Evolutionary conservation across 108 stramenopile species (phyloP).

Genomic region (Pseudonitzschia multistriata): DNA sequence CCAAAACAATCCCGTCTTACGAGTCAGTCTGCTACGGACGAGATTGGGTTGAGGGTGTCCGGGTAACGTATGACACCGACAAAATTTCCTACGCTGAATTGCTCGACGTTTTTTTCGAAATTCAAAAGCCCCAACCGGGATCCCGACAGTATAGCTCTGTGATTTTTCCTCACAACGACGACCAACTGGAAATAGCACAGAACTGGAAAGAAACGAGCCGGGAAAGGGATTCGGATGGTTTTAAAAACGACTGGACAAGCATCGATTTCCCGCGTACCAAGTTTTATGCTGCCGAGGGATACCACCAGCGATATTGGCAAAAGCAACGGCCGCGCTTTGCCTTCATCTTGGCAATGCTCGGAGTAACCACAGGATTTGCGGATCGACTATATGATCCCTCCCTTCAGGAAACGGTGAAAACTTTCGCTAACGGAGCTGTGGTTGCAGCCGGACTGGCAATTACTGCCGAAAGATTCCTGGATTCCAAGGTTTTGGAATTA

Average conservation of each 20-base stretch:
- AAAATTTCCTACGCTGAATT: constrained; percentile 50
- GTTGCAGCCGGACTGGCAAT: constrained; percentile 26
- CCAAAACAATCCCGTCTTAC: constrained; percentile 50
- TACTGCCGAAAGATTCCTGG: constrained; percentile 37
- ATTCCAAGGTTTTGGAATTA: constrained; percentile 50
- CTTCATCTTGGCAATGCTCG: constrained; percentile 37
- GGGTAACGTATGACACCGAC: constrained; percentile 59
- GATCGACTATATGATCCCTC: constrained; percentile 18
- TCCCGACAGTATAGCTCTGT: constrained; percentile 76
- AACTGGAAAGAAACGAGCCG: constrained; percentile 27
- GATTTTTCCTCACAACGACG: constrained; percentile 59
- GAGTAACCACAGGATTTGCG: constrained; percentile 37
- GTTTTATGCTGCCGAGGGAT: constrained; percentile 75
- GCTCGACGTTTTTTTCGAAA: constrained; percentile 61
- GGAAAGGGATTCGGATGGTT: constrained; percentile 36
- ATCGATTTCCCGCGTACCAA: constrained; percentile 50
- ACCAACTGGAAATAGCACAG: constrained; percentile 29
- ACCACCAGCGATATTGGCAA: constrained; percentile 85
- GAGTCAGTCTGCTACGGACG: constrained; percentile 58
- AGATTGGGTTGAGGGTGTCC: constrained; percentile 54
- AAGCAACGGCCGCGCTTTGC: constrained; percentile 60
- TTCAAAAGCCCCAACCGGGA: constrained; percentile 55
- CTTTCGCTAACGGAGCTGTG: constrained; percentile 28
- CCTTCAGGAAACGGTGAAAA: constrained; percentile 28
- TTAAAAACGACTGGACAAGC: constrained; percentile 33